Percentiles rank a stretch among this genome's conserved stretches.
phyloP scores from a whole-genome alignment of 2,329 filamentous ascomycete species.

The Lecanicillium sp. region DNA sequence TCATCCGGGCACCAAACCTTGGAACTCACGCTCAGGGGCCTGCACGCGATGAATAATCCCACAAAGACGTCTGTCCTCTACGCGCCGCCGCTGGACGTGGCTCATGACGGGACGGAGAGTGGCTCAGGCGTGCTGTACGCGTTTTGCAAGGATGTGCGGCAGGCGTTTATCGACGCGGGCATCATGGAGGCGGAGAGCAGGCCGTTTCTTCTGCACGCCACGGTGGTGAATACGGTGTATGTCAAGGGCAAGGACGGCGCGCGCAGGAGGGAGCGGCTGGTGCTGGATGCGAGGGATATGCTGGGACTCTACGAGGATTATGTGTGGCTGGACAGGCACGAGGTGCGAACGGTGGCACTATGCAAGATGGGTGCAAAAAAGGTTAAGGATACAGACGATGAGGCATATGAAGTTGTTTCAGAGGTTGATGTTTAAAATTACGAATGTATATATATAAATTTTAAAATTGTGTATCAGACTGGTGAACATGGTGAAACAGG shows the following conservation, averaged over 20 bases:
- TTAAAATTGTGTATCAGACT: not conserved
- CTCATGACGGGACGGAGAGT: slow-evolving; percentile 13
- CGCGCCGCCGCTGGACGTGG: slow-evolving; percentile 50
- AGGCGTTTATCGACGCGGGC: slow-evolving; percentile 47
- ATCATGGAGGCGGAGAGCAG: slow-evolving; percentile 48
- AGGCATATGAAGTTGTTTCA: slow-evolving; percentile 48
- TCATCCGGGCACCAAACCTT: slow-evolving; percentile 23
- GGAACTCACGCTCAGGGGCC: slow-evolving; percentile 44
- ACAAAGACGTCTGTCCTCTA: slow-evolving; percentile 59
- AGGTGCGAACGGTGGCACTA: slow-evolving; percentile 66
- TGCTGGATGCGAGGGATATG: slow-evolving; percentile 50
- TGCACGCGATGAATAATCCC: slow-evolving; percentile 56
- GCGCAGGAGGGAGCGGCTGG: slow-evolving; percentile 35
- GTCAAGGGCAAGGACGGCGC: slow-evolving; percentile 38
- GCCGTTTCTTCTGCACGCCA: slow-evolving; percentile 72
- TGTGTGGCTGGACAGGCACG: slow-evolving; percentile 63
- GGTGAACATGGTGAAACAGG: not conserved
- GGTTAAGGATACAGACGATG: slow-evolving; percentile 45
- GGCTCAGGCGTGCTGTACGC: slow-evolving; percentile 37
- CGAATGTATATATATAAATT: not conserved
- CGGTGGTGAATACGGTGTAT: slow-evolving; percentile 81
- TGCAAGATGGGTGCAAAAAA: slow-evolving; percentile 84
- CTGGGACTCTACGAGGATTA: slow-evolving; percentile 57
- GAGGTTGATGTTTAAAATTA: slow-evolving; percentile 35
- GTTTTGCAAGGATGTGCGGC: slow-evolving; percentile 53